phyloP scores from a whole-genome alignment of 2,329 filamentous ascomycete species.

The Paraphaeosphaeria minitans region DNA sequence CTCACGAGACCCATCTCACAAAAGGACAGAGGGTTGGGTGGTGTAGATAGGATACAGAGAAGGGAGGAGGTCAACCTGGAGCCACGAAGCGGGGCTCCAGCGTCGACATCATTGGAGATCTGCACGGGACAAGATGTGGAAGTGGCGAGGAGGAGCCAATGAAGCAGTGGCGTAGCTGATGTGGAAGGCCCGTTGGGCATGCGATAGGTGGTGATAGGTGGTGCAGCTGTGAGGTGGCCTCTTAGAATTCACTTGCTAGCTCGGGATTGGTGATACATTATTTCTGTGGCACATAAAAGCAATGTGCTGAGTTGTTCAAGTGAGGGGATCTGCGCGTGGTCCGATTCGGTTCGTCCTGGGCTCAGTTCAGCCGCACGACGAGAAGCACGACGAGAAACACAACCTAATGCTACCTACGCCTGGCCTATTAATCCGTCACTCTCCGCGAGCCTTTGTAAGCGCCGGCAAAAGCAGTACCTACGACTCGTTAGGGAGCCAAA shows the following conservation, averaged over 20 bases:
- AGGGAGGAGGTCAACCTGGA: not conserved
- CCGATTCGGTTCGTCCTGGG: not conserved
- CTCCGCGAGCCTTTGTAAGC: too few relatives aligned
- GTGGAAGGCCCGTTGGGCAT: not conserved
- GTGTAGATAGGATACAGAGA: not conserved
- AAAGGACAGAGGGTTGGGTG: not conserved
- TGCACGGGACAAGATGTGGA: not conserved
- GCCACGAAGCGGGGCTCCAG: slow-evolving; percentile 2
- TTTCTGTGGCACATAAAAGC: not conserved
- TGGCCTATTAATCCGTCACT: too few relatives aligned
- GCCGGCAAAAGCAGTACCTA: too few relatives aligned
- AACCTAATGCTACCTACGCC: too few relatives aligned
- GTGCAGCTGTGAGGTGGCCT: not conserved
- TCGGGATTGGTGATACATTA: not conserved
- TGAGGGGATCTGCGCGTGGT: not conserved
- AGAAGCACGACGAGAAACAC: not conserved
- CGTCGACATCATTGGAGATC: not conserved
- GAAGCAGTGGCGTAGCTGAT: not conserved
- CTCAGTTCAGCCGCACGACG: slow-evolving; percentile 1
- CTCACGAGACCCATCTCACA: not conserved
- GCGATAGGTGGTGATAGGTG: slow-evolving; percentile 1
- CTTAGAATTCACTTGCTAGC: not conserved
- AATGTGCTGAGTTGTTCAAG: not conserved
- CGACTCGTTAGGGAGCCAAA: too few relatives aligned
- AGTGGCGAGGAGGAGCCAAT: not conserved